A percentile compares a stretch with the other conserved stretches of the same genome.
phyloP scores from a whole-genome alignment of 2,329 filamentous ascomycete genomes.

The Penicillium sp. region DNA sequence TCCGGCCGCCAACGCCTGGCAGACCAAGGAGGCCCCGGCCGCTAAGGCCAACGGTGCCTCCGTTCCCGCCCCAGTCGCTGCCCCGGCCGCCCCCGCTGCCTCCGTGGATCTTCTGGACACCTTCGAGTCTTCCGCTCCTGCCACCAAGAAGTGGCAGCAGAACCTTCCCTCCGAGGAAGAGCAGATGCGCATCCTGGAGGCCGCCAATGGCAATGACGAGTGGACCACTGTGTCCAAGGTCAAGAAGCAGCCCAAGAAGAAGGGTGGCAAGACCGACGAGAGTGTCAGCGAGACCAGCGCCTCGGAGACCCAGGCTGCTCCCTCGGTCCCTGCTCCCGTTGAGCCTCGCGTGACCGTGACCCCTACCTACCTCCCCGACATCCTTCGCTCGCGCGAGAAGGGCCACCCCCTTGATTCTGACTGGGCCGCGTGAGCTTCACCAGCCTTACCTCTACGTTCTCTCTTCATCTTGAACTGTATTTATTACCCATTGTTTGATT shows the following conservation, averaged over 20 bases:
- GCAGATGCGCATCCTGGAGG: conserved; percentile 56
- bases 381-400: conserved; percentile 35
- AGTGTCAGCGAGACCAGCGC: conserved; percentile 48
- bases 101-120: conserved; percentile 44
- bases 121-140: conserved; percentile 36
- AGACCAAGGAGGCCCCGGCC: conserved; percentile 37
- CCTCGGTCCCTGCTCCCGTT: conserved; percentile 26
- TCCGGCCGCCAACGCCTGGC: conserved; percentile 58
- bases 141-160: conserved; percentile 46
- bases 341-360: conserved; percentile 39
- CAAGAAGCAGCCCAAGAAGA: conserved; percentile 59
- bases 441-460: conserved; percentile 8
- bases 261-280: conserved; percentile 42
- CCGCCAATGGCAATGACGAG: conserved; percentile 51
- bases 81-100: conserved; percentile 14
- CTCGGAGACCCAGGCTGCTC: conserved; percentile 34
- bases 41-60: conserved; percentile 21
- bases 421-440: conserved; percentile 39
- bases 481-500: conserved; percentile 31
- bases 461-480: conserved; percentile 31
- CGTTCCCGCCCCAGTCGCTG: conserved; percentile 22
- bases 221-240: conserved; percentile 64
- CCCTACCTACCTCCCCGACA: conserved; percentile 36
- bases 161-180: conserved; percentile 62
- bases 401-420: conserved; percentile 49